A percentile compares a stretch with the other conserved stretches of the same genome.
Evolutionary conservation across 495 filamentous ascomycete species (phyloP).

Genomic region (Glutinoglossum americanum): DNA sequence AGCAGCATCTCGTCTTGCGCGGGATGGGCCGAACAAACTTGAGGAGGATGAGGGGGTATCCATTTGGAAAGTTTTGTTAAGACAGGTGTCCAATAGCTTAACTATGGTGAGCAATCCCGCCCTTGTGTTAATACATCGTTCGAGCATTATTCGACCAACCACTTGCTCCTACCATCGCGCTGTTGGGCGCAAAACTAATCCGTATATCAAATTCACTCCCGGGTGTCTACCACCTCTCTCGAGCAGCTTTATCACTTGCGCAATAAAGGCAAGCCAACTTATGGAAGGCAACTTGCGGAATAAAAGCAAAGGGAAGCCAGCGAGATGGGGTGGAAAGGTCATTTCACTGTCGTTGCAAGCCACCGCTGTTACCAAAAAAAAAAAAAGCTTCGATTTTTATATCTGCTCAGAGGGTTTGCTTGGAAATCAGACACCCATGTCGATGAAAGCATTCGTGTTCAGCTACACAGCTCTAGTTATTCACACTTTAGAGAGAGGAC

Average conservation of each 20-base stretch:
- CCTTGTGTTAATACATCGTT: neutral
- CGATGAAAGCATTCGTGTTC: neutral
- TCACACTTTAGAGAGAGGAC: slow-evolving; percentile 2
- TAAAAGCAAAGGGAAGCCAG: slow-evolving; percentile 3
- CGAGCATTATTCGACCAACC: neutral
- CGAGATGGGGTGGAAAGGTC: neutral
- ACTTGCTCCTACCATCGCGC: neutral
- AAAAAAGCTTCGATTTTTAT: neutral
- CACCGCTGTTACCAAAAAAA: neutral
- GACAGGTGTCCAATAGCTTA: neutral
- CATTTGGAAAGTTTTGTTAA: slow-evolving; percentile 2
- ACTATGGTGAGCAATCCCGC: neutral
- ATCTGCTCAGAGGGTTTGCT: too few relatives aligned
- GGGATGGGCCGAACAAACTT: slow-evolving; percentile 1
- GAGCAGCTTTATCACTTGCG: slow-evolving; percentile 3
- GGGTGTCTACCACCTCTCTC: slow-evolving; percentile 1
- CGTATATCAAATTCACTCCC: neutral
- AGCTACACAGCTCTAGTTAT: slow-evolving; percentile 2
- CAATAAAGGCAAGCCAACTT: slow-evolving; percentile 5
- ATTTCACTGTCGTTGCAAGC: neutral
- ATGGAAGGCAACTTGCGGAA: slow-evolving; percentile 4
- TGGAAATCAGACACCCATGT: too few relatives aligned
- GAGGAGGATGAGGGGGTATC: slow-evolving; percentile 1
- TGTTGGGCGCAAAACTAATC: neutral
- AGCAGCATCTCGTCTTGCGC: slow-evolving; percentile 1